Conservation (phyloP, 2,329 filamentous ascomycete species). For the Ascochyta viciae-villosae region DNA sequence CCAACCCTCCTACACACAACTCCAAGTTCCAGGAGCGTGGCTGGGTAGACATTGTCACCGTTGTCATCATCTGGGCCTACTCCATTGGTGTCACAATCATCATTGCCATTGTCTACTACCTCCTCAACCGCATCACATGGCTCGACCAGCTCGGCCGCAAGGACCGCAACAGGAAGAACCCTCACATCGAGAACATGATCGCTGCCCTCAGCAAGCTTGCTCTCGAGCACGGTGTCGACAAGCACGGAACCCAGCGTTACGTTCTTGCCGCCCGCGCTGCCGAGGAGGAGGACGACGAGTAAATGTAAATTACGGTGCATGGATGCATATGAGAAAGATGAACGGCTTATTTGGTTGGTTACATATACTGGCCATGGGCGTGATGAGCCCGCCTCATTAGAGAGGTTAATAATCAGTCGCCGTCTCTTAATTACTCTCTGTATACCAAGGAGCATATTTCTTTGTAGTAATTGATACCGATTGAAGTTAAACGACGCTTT, state of each 20-base stretch:
- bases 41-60: slow-evolving; percentile 68
- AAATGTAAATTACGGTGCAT: slow-evolving; percentile 26
- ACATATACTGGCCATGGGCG: slow-evolving; percentile 29
- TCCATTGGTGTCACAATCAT: slow-evolving; percentile 71
- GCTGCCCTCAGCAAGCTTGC: slow-evolving; percentile 69
- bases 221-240: slow-evolving; percentile 64
- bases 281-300: slow-evolving; percentile 59
- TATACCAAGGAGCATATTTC: slow-evolving; percentile 43
- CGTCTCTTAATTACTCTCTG: slow-evolving; percentile 38
- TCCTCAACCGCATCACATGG: slow-evolving; percentile 65
- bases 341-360: slow-evolving; percentile 38
- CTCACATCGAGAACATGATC: slow-evolving; percentile 71
- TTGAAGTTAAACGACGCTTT: slow-evolving; percentile 10
- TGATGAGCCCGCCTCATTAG: slow-evolving; percentile 33
- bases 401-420: slow-evolving; percentile 39
- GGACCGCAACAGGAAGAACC: slow-evolving; percentile 67
- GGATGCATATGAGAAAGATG: slow-evolving; percentile 26
- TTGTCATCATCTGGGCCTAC: slow-evolving; percentile 70
- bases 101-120: slow-evolving; percentile 70
- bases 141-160: slow-evolving; percentile 69
- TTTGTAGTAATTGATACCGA: slow-evolving; percentile 35
- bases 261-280: slow-evolving; percentile 54
- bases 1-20: slow-evolving; percentile 51
- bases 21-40: slow-evolving; percentile 56
- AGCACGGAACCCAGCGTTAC: slow-evolving; percentile 55